Evolutionary conservation across 2,329 filamentous ascomycete species (phyloP).

Genomic region (Fusarium annulatum): DNA sequence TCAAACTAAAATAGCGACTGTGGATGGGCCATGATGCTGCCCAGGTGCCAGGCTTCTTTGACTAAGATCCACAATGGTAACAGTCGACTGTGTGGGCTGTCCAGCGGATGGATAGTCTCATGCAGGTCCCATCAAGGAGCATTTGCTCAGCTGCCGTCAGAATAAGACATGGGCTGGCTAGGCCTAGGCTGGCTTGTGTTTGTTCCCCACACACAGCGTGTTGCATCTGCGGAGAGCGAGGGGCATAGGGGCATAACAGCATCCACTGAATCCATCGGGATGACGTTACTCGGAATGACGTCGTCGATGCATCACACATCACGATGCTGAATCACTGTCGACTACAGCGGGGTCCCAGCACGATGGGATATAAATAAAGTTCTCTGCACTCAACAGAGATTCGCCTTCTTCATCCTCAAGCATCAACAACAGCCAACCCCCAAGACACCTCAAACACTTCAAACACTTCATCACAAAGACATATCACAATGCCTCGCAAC

Average conservation of each 20-base stretch:
- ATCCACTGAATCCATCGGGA: slow-evolving; percentile 16
- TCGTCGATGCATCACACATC: slow-evolving; percentile 38
- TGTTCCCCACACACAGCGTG: slow-evolving; percentile 23
- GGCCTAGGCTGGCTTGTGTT: background rate
- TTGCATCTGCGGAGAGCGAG: slow-evolving; percentile 15
- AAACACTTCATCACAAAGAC: slow-evolving; percentile 28
- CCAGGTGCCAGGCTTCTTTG: background rate
- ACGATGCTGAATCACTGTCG: slow-evolving; percentile 24
- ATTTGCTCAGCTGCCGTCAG: slow-evolving; percentile 13
- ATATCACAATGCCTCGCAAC: slow-evolving; percentile 60
- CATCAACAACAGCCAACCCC: slow-evolving; percentile 6
- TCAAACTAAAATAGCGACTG: slow-evolving; percentile 13
- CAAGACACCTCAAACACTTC: background rate
- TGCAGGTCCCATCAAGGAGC: slow-evolving; percentile 30
- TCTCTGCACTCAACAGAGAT: background rate
- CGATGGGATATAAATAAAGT: slow-evolving; percentile 29
- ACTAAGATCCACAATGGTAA: background rate
- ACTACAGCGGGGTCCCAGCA: background rate
- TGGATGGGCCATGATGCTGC: slow-evolving; percentile 22
- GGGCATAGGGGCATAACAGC: background rate
- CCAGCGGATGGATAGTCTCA: slow-evolving; percentile 9
- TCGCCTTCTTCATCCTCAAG: slow-evolving; percentile 1
- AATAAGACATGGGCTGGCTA: background rate
- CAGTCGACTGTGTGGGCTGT: background rate
- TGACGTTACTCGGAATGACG: slow-evolving; percentile 38